Evolutionary conservation across 495 filamentous ascomycete genomes (phyloP).

Genomic region (Geopyxis carbonaria): DNA sequence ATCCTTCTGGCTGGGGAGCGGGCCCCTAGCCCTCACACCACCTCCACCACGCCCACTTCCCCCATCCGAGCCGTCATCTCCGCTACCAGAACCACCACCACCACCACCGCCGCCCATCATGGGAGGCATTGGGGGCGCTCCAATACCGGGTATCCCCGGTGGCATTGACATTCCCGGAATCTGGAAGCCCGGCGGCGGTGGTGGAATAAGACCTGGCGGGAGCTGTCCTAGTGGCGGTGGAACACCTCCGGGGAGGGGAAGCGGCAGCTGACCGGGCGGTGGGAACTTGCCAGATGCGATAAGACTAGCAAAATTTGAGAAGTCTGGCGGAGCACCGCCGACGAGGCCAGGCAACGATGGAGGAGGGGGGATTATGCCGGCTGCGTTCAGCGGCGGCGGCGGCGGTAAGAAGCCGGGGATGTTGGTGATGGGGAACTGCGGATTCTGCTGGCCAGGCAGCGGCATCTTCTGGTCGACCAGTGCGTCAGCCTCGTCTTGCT

Average conservation of each 20-base stretch:
- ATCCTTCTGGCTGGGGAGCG: conserved; percentile 68
- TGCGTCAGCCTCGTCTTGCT: conserved; percentile 82
- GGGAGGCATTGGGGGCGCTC: conserved; percentile 23
- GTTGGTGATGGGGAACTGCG: conserved; percentile 9
- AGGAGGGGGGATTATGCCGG: conserved; percentile 33
- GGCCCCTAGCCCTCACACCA: conserved; percentile 37
- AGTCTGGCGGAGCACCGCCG: neutral
- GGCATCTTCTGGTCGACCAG: conserved; percentile 89
- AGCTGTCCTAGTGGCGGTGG: conserved; percentile 9
- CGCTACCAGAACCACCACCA: conserved; percentile 17
- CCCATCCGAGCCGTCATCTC: conserved; percentile 20
- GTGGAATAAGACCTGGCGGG: conserved; percentile 17
- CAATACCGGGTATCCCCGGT: conserved; percentile 21
- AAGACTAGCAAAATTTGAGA: conserved; percentile 19
- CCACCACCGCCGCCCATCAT: conserved; percentile 27
- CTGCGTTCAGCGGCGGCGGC: conserved; percentile 29
- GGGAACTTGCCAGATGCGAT: conserved; percentile 29
- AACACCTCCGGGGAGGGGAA: conserved; percentile 6
- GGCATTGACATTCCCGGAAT: conserved; percentile 19
- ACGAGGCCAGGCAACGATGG: conserved; percentile 26
- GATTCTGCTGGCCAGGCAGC: too few relatives aligned
- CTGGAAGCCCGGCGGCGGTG: conserved; percentile 16
- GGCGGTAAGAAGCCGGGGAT: conserved; percentile 34
- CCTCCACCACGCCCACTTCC: conserved; percentile 7
- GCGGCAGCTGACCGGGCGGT: conserved; percentile 20